Base-by-base conservation (phyloP, 2,329 filamentous ascomycete genomes). In the Xylariaceae sp. region DNA sequence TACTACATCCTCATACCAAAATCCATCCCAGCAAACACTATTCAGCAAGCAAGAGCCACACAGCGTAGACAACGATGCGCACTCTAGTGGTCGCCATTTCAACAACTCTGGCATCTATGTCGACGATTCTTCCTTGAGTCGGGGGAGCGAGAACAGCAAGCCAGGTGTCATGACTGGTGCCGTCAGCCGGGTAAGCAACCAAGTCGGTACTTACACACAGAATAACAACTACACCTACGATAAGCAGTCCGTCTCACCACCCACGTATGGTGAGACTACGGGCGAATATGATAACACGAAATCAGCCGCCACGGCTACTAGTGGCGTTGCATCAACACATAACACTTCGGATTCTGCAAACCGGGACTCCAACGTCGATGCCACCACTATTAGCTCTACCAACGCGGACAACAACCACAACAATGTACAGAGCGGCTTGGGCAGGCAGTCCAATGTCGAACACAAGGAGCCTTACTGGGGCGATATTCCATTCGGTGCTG, bases 391-490 rank as follows among this genome's bases (percentile, higher is more conserved):
- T 17, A 24, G 9, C 14, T 4, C n/a, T n/a, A n/a, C n/a, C n/a
- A n/a, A 28, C 28, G 40, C 4, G 19, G 19, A n/a, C 8, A 21
- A 53, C 14, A n/a, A n/a, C n/a, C 53, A 49, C 12, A 65, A 65
- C 49, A 51, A 49, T 3, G 56, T 62, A 3, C 61, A 61, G 21
- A 62, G 54, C 14, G 60, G 60, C 11, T 24, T 58, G 17, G 43
- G 53, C 1, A 62, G 46, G 6, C 56, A 60, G 36, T 55, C 64
- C 2, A 44, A 52, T 6, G 26, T 62, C n/a, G 45, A 55, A 1
- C 49, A 65, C 34, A 24, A 58, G 1, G 65, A 69, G 8, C 62
- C 68, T 1, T 70, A 71, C 45, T 70, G 67, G 67, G 68, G 67
- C 14, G 62, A 66, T 31, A 61, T 68, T 19, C 64, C 69, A n/a